These are phyloP conservation scores for Seminavis robusta DNA, from an alignment of 108 stramenopile species.

Conservation along the genomic window DNA sequence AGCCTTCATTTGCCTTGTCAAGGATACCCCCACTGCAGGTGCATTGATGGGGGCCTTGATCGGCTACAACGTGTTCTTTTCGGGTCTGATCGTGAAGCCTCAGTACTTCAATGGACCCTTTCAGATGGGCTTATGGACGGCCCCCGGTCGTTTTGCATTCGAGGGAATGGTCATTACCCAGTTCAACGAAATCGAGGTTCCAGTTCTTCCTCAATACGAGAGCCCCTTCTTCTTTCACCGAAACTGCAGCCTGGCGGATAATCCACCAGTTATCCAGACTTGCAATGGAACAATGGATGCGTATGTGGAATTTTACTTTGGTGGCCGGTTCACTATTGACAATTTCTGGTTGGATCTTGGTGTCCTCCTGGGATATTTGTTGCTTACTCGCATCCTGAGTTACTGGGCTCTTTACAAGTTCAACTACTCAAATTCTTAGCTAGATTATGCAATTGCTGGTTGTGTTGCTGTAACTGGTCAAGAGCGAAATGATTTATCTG, in stretches of 20 bases:
- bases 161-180: slow-evolving; percentile 55
- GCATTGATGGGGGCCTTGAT: slow-evolving; percentile 35
- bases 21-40: slow-evolving; percentile 30
- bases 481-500: no score
- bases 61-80: slow-evolving; percentile 36
- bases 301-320: slow-evolving; percentile 32
- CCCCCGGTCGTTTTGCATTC: slow-evolving; percentile 34
- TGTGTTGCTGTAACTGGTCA: no score
- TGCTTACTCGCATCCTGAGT: no score
- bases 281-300: slow-evolving; percentile 5
- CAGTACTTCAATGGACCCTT: slow-evolving; percentile 19
- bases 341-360: no score
- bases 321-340: slow-evolving; percentile 26
- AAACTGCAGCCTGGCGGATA: slow-evolving; percentile 23
- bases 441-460: no score
- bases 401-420: no score
- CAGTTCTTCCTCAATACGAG: slow-evolving; percentile 18
- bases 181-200: no score
- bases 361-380: no score
- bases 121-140: slow-evolving; percentile 10
- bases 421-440: no score
- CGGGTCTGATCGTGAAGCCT: slow-evolving; percentile 37
- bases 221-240: slow-evolving; percentile 42
- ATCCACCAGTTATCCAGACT: no score
- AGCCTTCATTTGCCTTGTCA: slow-evolving; percentile 46